phyloP scores from a whole-genome alignment of 2,329 filamentous ascomycete genomes.

The Epichloe sp. region DNA sequence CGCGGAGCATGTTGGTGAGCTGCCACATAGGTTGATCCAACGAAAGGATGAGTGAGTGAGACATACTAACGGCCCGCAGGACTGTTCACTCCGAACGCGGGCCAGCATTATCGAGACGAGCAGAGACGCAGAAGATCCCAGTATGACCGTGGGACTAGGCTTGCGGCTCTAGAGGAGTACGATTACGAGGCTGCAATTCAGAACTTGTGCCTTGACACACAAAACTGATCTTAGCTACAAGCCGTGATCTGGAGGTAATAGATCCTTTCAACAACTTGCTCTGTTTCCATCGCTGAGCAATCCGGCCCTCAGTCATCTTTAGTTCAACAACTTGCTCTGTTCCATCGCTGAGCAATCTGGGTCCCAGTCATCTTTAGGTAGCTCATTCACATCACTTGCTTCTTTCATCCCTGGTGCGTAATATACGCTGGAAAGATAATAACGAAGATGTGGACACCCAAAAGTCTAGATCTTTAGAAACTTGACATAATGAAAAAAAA shows the following conservation, averaged over 20 bases:
- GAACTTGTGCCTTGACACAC: conserved; percentile 19
- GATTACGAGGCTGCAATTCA: conserved; percentile 35
- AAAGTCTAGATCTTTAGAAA: neutral
- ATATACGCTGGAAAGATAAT: neutral
- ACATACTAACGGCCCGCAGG: conserved; percentile 30
- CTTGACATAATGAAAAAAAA: neutral
- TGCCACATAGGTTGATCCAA: neutral
- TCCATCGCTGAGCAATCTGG: neutral
- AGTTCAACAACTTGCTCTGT: neutral
- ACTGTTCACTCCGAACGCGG: conserved; percentile 67
- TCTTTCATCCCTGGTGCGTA: neutral
- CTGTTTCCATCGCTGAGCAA: neutral
- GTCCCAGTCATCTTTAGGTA: neutral
- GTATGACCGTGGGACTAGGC: conserved; percentile 68
- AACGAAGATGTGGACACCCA: neutral
- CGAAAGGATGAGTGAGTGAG: neutral
- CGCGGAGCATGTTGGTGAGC: conserved; percentile 67
- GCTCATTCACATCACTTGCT: conserved; percentile 1
- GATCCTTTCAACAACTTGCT: neutral
- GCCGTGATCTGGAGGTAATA: neutral
- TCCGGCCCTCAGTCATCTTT: no score
- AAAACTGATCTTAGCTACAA: neutral
- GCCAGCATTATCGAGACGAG: conserved; percentile 59
- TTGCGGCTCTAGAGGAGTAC: conserved; percentile 53
- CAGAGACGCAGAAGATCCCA: conserved; percentile 65